Conservation (phyloP, 441 rosid genomes). For the Pelargonium exstipulatum region DNA sequence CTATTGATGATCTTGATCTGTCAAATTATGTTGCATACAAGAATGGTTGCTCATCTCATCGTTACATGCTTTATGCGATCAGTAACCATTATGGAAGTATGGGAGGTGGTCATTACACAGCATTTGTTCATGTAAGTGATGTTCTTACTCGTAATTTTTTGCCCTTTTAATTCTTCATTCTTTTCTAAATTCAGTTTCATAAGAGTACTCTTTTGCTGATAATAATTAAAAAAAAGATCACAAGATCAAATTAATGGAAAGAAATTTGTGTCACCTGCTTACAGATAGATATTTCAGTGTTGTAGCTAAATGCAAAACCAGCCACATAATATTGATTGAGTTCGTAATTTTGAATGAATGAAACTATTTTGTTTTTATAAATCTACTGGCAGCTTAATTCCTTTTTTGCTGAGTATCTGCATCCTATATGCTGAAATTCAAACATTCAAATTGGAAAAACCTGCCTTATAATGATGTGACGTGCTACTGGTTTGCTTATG, state of each 20-base stretch:
- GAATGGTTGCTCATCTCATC: slow-evolving; percentile 40
- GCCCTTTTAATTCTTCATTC: not conserved
- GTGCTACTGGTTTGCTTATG: not conserved
- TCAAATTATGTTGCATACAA: slow-evolving; percentile 45
- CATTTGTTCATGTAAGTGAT: slow-evolving; percentile 69
- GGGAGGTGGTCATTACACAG: slow-evolving; percentile 87
- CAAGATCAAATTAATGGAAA: not conserved
- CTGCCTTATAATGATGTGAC: not conserved
- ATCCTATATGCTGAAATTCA: not conserved
- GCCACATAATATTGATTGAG: not conserved
- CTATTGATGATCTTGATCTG: slow-evolving; percentile 60
- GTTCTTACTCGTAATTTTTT: not conserved
- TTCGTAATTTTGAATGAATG: not conserved
- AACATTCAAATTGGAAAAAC: not conserved
- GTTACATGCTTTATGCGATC: slow-evolving; percentile 65
- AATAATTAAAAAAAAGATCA: not conserved
- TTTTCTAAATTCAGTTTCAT: not conserved
- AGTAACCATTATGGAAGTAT: slow-evolving; percentile 78
- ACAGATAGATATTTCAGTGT: not conserved
- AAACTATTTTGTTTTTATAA: not conserved
- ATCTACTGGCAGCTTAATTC: not conserved
- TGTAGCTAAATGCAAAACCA: not conserved
- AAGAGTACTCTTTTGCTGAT: too few relatives aligned
- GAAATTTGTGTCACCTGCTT: not conserved
- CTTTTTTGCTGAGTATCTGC: not conserved